phyloP scores from a whole-genome alignment of 148 eudicot species.

The Beta vulgaris region DNA sequence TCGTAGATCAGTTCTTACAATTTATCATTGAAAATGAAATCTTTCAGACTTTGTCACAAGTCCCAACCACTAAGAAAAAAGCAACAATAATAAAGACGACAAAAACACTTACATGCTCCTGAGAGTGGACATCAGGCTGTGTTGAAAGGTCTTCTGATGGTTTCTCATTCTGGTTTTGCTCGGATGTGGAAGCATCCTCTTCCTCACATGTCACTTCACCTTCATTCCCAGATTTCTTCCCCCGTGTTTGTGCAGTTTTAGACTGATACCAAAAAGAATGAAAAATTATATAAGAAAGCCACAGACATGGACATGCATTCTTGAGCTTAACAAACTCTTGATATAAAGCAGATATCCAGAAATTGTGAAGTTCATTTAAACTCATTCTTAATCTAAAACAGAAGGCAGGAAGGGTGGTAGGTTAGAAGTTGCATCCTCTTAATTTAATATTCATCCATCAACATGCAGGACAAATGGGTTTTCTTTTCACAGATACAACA shows the following conservation, averaged over 20 bases:
- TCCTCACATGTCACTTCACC: constrained; percentile 51
- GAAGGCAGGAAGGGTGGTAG: background rate
- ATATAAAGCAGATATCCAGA: background rate
- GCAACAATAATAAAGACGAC: background rate
- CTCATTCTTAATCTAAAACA: background rate
- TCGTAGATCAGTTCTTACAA: no score
- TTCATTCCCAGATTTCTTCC: constrained; percentile 63
- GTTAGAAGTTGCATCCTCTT: background rate
- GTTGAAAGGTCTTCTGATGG: constrained; percentile 45
- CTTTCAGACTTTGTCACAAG: no score
- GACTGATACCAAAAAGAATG: constrained; percentile 38
- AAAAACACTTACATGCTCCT: constrained; percentile 46
- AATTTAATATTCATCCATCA: background rate
- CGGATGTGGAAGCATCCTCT: constrained; percentile 56
- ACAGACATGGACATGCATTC: background rate
- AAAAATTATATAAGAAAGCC: constrained; percentile 6
- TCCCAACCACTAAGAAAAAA: no score
- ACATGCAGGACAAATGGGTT: background rate
- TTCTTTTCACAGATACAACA: background rate
- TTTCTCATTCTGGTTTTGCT: constrained; percentile 53
- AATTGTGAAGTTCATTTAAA: background rate
- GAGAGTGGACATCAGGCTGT: constrained; percentile 41
- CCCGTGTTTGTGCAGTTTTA: constrained; percentile 54
- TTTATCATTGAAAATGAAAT: no score
- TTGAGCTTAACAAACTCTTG: background rate